Conservation (phyloP, 148 eudicot genomes). For the Fagopyrum esculentum region DNA sequence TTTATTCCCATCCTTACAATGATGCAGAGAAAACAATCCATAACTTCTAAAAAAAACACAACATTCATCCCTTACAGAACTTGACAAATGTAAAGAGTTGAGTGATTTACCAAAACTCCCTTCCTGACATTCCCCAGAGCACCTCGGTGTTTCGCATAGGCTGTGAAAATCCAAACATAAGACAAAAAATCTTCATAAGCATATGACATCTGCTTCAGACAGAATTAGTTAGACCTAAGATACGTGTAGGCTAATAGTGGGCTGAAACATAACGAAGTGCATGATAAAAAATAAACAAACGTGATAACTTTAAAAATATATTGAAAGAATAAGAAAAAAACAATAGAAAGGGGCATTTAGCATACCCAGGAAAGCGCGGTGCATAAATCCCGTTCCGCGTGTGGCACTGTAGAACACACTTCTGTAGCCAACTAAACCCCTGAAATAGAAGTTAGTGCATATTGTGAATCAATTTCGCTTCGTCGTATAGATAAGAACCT, state of each 20-base stretch:
- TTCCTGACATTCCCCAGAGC: conserved; percentile 93
- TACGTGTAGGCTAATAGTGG: not conserved
- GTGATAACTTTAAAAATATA: not conserved
- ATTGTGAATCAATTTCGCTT: not conserved
- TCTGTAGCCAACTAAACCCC: conserved; percentile 99
- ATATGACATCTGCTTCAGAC: not conserved
- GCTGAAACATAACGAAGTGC: not conserved
- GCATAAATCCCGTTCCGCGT: conserved; percentile 99
- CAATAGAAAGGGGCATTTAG: conserved; percentile 12
- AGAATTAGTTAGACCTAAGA: not conserved
- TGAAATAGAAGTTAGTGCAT: conserved; percentile 21
- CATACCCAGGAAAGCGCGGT: conserved; percentile 92
- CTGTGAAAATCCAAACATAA: conserved; percentile 35
- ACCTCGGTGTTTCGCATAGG: conserved; percentile 84
- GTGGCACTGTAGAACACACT: conserved; percentile 95
- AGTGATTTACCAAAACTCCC: conserved; percentile 76
- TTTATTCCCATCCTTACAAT: not conserved
- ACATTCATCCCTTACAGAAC: not conserved
- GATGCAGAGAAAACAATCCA: not conserved
- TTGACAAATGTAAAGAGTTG: not conserved
- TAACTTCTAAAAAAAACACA: not conserved
- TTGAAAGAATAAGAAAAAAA: conserved; percentile 2
- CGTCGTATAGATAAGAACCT: not conserved
- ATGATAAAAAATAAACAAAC: not conserved
- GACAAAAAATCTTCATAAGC: not conserved